phyloP scores from a whole-genome alignment of 2,329 filamentous ascomycete genomes.

The Didymella lethalis region DNA sequence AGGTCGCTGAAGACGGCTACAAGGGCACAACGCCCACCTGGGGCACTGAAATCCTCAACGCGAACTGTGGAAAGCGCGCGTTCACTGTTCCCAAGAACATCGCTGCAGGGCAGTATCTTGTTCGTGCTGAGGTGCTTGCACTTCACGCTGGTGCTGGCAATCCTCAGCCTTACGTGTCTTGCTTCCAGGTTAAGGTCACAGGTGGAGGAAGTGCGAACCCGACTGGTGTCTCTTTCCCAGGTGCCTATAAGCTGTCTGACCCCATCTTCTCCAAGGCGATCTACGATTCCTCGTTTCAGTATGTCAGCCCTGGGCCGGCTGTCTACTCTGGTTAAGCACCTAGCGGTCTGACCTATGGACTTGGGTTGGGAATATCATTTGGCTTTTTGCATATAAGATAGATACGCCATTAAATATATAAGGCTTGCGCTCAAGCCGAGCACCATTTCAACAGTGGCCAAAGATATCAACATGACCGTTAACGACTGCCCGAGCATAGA shows the following conservation, averaged over 20 bases:
- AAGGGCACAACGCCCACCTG: slow-evolving; percentile 46
- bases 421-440: neutral
- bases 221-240: slow-evolving; percentile 46
- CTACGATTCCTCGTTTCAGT: slow-evolving; percentile 46
- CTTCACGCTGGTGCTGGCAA: slow-evolving; percentile 45
- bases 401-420: neutral
- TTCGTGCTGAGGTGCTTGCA: slow-evolving; percentile 46
- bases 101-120: slow-evolving; percentile 46
- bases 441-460: no score
- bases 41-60: slow-evolving; percentile 51
- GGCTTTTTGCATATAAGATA: neutral
- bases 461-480: no score
- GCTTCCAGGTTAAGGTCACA: slow-evolving; percentile 51
- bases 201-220: slow-evolving; percentile 46
- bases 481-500: no score
- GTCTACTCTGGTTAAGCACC: slow-evolving; percentile 41
- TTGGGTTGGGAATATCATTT: neutral
- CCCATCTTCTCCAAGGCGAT: slow-evolving; percentile 46
- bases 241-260: slow-evolving; percentile 45
- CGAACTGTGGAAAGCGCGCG: slow-evolving; percentile 49
- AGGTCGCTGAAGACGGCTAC: slow-evolving; percentile 50
- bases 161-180: slow-evolving; percentile 47
- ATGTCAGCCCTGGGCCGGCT: slow-evolving; percentile 46
- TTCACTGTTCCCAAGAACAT: slow-evolving; percentile 48
- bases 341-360: neutral